phyloP scores from a whole-genome alignment of 805 yeast genomes.

The Sugiyamaella chiloensis region DNA sequence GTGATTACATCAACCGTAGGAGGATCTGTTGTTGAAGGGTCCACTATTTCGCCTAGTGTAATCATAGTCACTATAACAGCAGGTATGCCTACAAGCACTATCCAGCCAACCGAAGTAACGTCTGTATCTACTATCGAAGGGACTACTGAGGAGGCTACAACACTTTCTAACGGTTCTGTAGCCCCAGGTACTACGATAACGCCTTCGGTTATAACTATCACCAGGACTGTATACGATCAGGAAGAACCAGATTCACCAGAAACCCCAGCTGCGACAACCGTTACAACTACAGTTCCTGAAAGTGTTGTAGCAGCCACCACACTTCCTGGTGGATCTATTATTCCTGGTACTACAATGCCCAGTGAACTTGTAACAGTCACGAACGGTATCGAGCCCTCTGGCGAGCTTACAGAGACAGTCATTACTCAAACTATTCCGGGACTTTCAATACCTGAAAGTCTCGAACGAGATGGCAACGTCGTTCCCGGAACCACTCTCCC shows the following conservation, averaged over 20 bases:
- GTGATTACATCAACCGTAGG: neutral
- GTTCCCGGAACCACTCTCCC: slow-evolving; percentile 8
- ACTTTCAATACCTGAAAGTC: slow-evolving; percentile 4
- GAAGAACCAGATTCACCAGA: neutral
- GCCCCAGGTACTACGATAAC: slow-evolving; percentile 5
- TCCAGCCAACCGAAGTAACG: neutral
- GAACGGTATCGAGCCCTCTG: neutral
- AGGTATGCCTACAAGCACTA: no score
- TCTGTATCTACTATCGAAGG: neutral
- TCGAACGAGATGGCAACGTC: no score
- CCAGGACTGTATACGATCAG: neutral
- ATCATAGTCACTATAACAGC: slow-evolving; percentile 9
- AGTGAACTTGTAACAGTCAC: slow-evolving; percentile 8
- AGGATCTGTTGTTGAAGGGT: slow-evolving; percentile 14
- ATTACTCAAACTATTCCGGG: slow-evolving; percentile 10
- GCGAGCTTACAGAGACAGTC: neutral
- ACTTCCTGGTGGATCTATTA: slow-evolving; percentile 8
- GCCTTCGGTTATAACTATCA: neutral
- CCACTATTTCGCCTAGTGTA: slow-evolving; percentile 10
- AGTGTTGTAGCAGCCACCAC: slow-evolving; percentile 3
- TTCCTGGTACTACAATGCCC: slow-evolving; percentile 12
- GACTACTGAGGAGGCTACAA: neutral
- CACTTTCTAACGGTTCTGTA: slow-evolving; percentile 1
- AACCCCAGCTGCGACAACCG: neutral
- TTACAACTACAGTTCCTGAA: slow-evolving; percentile 7